Evolutionary conservation across 2,329 filamentous ascomycete species (phyloP).

Genomic region (Apiospora marii): DNA sequence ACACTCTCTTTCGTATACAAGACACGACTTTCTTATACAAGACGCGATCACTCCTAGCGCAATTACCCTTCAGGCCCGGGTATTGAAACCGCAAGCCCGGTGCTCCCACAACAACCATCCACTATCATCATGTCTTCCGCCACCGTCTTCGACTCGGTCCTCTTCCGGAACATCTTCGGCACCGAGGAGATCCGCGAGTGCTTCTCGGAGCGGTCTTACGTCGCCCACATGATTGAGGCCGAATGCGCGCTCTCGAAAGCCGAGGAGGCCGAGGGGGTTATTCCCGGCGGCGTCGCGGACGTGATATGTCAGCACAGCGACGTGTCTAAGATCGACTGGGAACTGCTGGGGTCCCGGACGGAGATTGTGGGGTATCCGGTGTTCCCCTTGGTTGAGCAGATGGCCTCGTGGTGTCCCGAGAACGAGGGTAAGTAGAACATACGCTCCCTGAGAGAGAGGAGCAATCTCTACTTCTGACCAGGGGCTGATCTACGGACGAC

Average conservation of each 20-base stretch:
- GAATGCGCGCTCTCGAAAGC: slow-evolving; percentile 3
- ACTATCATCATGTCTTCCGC: neutral
- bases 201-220: neutral
- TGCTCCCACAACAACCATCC: neutral
- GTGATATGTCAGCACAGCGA: neutral
- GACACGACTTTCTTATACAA: neutral
- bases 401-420: slow-evolving; percentile 47
- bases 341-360: slow-evolving; percentile 38
- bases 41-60: neutral
- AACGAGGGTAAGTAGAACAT: slow-evolving; percentile 39
- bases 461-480: neutral
- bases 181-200: slow-evolving; percentile 9
- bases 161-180: neutral
- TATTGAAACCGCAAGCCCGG: neutral
- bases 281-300: neutral
- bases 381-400: slow-evolving; percentile 57
- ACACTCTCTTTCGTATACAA: neutral
- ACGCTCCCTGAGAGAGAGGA: slow-evolving; percentile 26
- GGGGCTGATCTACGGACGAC: neutral
- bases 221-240: neutral
- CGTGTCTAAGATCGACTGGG: neutral
- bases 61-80: too few species aligned
- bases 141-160: neutral
- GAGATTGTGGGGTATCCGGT: slow-evolving; percentile 64
- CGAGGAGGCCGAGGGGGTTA: slow-evolving; percentile 6